Evolutionary conservation across 768 basidiomycete genomes (phyloP).

Genomic region (Boletus vinaceobasis): DNA sequence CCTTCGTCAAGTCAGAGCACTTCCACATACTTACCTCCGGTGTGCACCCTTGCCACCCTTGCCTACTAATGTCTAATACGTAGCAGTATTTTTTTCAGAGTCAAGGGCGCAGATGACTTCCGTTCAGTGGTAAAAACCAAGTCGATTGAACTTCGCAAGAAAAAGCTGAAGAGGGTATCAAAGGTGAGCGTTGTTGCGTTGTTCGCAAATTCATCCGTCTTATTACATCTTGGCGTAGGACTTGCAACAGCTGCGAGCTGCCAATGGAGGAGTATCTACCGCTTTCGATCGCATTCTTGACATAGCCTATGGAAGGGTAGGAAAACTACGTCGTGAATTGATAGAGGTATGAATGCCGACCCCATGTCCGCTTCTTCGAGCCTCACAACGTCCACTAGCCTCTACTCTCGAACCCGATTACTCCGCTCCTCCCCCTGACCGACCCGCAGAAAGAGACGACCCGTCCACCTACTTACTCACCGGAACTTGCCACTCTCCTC

Average conservation of each 20-base stretch:
- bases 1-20: slow-evolving; percentile 39
- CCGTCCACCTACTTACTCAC: slow-evolving; percentile 63
- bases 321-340: slow-evolving; percentile 65
- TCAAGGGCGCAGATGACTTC: slow-evolving; percentile 58
- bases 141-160: slow-evolving; percentile 28
- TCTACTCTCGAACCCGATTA: slow-evolving; percentile 46
- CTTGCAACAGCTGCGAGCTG: slow-evolving; percentile 48
- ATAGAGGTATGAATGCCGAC: slow-evolving; percentile 47
- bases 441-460: slow-evolving; percentile 51
- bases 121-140: slow-evolving; percentile 41
- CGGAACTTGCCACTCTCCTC: slow-evolving; percentile 61
- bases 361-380: not conserved
- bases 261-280: slow-evolving; percentile 46
- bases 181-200: slow-evolving; percentile 39
- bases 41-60: slow-evolving; percentile 15
- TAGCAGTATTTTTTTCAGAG: slow-evolving; percentile 58
- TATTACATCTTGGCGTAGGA: slow-evolving; percentile 38
- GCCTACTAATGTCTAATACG: not conserved
- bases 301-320: slow-evolving; percentile 73
- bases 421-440: slow-evolving; percentile 42
- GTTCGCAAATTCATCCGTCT: not conserved
- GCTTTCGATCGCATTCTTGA: slow-evolving; percentile 60
- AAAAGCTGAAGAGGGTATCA: slow-evolving; percentile 47
- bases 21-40: slow-evolving; percentile 49
- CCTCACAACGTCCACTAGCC: slow-evolving; percentile 41